Base-by-base conservation (phyloP, 768 basidiomycete genomes). In the Leccinum obscurum region DNA sequence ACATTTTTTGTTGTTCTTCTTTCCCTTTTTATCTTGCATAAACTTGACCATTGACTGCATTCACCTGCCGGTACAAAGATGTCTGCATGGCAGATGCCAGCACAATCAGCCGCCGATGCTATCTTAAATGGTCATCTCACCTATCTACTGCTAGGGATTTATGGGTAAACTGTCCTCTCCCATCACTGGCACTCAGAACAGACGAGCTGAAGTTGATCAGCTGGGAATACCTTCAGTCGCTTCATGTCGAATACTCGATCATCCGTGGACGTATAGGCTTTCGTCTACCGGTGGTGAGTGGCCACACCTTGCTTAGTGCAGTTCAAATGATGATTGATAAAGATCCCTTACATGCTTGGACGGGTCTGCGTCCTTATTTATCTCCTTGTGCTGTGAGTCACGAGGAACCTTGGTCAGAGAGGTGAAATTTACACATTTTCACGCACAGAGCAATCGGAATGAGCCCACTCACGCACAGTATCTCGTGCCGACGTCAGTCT, bases 321-420 rank as follows among this genome's bases (percentile, higher is more conserved):
- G 8, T 11, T 39, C 15, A 3, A 51, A 24, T 39, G 28, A 57
- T 22, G 4, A 5, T 41, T 5, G 35, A 35, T 8, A 1, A 49
- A 71, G 70, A 32, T 71, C 39, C 63, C 70, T 11, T 71, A 72
- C 34, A 4, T 71, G 17, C 8, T 60, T 17, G 71, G 66, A 8
- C 62, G 71, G 28, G 17, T 15, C 6, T 44, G 9, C 28, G 52
- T 64, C 51, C 28, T 71, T n/a, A 0, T 56, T 22, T 60, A n/a
- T 20, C 32, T 71, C 41, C 8, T 58, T 46, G 1, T 61, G 1
- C 26, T 57, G 69, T 72, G 39, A 61, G 64, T 54, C n/a, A 17
- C 7, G 26, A 28, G 2, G 11, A 5, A 11, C 22, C 6, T 15
- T 48, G 28, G 4, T 32, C 6, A 15, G 17, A 28, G 34, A 37